These are phyloP conservation scores for Thalassiosira hispida DNA, from an alignment of 352 stramenopile species.

Conservation along the genomic window DNA sequence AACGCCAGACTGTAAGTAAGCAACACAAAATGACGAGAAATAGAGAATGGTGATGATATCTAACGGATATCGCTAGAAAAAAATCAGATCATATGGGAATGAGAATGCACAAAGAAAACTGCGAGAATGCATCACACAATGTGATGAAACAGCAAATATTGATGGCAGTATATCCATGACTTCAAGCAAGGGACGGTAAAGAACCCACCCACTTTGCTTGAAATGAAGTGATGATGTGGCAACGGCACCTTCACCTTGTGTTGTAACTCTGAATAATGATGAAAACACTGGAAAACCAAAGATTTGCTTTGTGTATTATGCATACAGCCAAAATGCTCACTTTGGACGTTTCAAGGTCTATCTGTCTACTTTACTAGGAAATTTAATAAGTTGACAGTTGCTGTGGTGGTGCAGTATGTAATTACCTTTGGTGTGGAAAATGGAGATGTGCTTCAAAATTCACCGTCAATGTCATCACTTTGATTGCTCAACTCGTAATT, in stretches of 20 bases:
- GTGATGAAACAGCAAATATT: neutral
- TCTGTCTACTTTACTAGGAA: no score
- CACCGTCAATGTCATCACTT: no score
- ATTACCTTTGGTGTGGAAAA: no score
- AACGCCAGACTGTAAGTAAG: no score
- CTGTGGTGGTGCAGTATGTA: no score
- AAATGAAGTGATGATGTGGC: conserved; percentile 30
- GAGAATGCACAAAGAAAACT: neutral
- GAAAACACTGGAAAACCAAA: conserved; percentile 6
- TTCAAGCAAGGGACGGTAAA: conserved; percentile 2
- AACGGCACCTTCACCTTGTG: conserved; percentile 15
- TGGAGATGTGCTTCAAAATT: no score
- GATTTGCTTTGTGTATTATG: conserved; percentile 57
- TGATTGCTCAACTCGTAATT: no score
- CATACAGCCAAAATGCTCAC: conserved; percentile 73
- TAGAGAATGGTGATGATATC: no score
- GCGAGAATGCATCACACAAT: neutral
- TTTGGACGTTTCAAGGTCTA: conserved; percentile 71
- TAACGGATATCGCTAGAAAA: no score
- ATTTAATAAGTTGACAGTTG: conserved; percentile 77
- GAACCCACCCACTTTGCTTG: conserved; percentile 6
- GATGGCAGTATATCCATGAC: neutral
- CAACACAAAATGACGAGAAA: no score
- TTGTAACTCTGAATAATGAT: conserved; percentile 9
- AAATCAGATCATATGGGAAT: no score